phyloP scores from a whole-genome alignment of 495 filamentous ascomycete genomes.

The Aspergillus leporis region DNA sequence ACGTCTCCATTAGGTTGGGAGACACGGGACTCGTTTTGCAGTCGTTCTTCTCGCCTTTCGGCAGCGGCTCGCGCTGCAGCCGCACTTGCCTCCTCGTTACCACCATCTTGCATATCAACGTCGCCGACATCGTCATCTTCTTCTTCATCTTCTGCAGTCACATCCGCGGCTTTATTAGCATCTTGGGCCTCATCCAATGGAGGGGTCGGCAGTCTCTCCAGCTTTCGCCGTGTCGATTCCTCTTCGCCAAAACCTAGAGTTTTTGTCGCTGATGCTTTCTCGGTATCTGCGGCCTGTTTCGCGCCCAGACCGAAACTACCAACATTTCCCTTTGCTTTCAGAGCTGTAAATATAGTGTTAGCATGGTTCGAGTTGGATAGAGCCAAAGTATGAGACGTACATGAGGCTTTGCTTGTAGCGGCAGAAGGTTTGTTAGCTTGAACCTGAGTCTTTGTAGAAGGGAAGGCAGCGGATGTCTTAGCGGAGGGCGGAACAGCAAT shows the following conservation, averaged over 20 bases:
- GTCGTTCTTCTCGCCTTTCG: conserved; percentile 70
- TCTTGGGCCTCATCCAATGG: conserved; percentile 62
- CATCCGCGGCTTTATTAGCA: conserved; percentile 60
- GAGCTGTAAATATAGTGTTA: conserved; percentile 25
- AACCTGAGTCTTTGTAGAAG: conserved; percentile 45
- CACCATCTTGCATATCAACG: conserved; percentile 71
- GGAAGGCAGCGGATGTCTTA: conserved; percentile 48
- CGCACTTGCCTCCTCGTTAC: conserved; percentile 82
- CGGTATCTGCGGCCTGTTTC: conserved; percentile 58
- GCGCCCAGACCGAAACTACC: conserved; percentile 82
- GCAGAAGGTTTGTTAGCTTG: conserved; percentile 55
- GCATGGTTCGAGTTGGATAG: conserved; percentile 2
- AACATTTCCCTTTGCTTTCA: conserved; percentile 68
- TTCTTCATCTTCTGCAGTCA: conserved; percentile 60
- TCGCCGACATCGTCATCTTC: conserved; percentile 77
- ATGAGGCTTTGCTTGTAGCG: conserved; percentile 43
- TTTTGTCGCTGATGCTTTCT: conserved; percentile 67
- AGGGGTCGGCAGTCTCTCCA: conserved; percentile 81
- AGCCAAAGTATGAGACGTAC: conserved; percentile 27
- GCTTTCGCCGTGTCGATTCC: conserved; percentile 78
- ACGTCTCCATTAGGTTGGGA: conserved; percentile 35
- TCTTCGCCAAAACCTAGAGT: conserved; percentile 86
- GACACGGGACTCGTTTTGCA: conserved; percentile 50
- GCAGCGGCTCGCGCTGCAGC: conserved; percentile 80
- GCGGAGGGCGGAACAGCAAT: conserved; percentile 58